Evolutionary conservation across 768 basidiomycete genomes (phyloP).

Genomic region (Phylloporus rhodoxanthus): DNA sequence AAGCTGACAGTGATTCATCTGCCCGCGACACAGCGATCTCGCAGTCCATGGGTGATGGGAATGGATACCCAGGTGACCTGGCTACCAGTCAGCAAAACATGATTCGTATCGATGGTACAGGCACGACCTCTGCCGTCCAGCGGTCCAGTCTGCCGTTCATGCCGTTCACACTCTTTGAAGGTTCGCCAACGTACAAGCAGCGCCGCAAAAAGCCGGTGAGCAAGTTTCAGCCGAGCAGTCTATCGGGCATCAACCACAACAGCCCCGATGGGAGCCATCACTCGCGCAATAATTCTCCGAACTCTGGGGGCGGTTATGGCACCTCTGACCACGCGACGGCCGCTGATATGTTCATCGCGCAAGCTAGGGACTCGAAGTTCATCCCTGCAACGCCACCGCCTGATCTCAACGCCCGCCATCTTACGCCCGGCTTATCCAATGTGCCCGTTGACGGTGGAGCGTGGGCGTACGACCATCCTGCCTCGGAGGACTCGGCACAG

Average conservation of each 20-base stretch:
- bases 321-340: slow-evolving; percentile 39
- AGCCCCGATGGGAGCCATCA: slow-evolving; percentile 18
- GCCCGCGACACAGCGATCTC: slow-evolving; percentile 23
- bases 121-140: slow-evolving; percentile 14
- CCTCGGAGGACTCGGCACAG: slow-evolving; percentile 15
- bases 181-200: slow-evolving; percentile 84
- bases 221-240: slow-evolving; percentile 23
- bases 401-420: slow-evolving; percentile 14
- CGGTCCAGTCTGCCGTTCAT: slow-evolving; percentile 41
- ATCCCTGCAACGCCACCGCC: slow-evolving; percentile 16
- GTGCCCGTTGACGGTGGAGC: slow-evolving; percentile 18
- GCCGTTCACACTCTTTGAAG: slow-evolving; percentile 72
- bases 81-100: slow-evolving; percentile 9
- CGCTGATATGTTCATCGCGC: slow-evolving; percentile 62
- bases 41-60: slow-evolving; percentile 9
- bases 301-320: slow-evolving; percentile 26
- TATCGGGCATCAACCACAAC: slow-evolving; percentile 26
- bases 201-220: slow-evolving; percentile 69
- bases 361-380: slow-evolving; percentile 47
- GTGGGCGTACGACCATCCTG: slow-evolving; percentile 16
- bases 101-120: slow-evolving; percentile 26
- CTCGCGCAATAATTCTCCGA: slow-evolving; percentile 7
- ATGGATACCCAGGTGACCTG: slow-evolving; percentile 12
- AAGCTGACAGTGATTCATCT: slow-evolving; percentile 31
- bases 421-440: slow-evolving; percentile 19